phyloP scores from a whole-genome alignment of 2,329 filamentous ascomycete genomes.

The Tolypocladium paradoxum region DNA sequence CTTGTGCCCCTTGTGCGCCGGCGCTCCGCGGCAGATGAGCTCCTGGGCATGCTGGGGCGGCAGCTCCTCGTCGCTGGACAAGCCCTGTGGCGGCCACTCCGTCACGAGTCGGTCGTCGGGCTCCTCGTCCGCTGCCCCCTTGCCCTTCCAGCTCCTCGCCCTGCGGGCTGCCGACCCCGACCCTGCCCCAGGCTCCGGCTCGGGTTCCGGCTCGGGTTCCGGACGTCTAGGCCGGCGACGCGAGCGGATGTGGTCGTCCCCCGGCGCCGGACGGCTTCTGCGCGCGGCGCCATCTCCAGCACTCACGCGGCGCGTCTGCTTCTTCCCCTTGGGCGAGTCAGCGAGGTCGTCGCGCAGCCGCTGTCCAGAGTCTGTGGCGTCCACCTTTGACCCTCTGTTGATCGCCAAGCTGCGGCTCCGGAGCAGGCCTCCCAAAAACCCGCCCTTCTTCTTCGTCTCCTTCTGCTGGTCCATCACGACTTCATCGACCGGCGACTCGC shows the following conservation, averaged over 20 bases:
- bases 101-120: background rate
- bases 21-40: conserved; percentile 47
- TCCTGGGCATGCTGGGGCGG: conserved; percentile 43
- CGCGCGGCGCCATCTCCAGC: background rate
- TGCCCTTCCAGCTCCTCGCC: background rate
- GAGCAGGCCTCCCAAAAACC: conserved; percentile 38
- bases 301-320: background rate
- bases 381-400: background rate
- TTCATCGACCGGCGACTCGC: background rate
- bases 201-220: conserved; percentile 17
- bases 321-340: background rate
- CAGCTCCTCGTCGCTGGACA: conserved; percentile 38
- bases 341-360: background rate
- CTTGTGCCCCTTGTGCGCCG: conserved; percentile 44
- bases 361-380: background rate
- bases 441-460: conserved; percentile 26
- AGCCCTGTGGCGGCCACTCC: conserved; percentile 46
- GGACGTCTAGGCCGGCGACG: conserved; percentile 32
- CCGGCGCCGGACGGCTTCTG: conserved; percentile 1
- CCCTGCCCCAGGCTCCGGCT: background rate
- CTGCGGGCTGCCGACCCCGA: background rate
- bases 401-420: conserved; percentile 33
- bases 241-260: conserved; percentile 10
- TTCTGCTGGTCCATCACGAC: conserved; percentile 22
- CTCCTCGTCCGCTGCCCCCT: background rate